Evolutionary conservation across 345 rosid genomes (phyloP).

Genomic region (Populus alba): DNA sequence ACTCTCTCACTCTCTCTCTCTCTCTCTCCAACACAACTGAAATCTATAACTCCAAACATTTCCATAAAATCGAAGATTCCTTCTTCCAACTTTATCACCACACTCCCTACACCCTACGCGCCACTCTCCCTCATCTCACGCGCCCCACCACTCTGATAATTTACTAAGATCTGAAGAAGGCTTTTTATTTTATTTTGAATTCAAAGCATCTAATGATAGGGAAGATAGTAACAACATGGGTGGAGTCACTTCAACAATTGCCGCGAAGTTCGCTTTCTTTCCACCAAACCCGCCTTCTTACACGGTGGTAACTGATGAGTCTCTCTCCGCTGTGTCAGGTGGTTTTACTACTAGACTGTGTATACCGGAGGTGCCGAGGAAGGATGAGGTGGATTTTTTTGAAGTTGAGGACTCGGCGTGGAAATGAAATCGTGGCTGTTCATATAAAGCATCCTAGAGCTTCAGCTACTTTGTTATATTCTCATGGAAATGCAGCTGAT

Average conservation of each 20-base stretch:
- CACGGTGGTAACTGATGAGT: constrained; percentile 46
- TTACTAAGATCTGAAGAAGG: constrained; percentile 16
- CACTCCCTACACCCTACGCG: background rate
- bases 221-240: constrained; percentile 53
- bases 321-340: constrained; percentile 24
- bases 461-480: constrained; percentile 67
- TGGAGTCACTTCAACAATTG: constrained; percentile 94
- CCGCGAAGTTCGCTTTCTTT: constrained; percentile 96
- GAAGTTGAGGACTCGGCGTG: constrained; percentile 71
- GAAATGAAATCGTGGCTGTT: constrained; percentile 76
- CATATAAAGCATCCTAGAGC: constrained; percentile 76
- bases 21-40: too few species aligned
- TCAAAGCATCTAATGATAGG: constrained; percentile 34
- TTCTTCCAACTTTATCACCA: background rate
- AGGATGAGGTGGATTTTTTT: constrained; percentile 68
- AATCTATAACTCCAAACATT: background rate
- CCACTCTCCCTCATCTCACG: background rate
- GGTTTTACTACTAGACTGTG: constrained; percentile 24
- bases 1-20: too few species aligned
- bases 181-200: constrained; percentile 37
- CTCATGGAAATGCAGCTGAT: constrained; percentile 99
- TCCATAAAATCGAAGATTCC: background rate
- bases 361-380: constrained; percentile 58
- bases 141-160: background rate
- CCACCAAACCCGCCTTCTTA: constrained; percentile 96